These are phyloP conservation scores for Cymodocea nodosa DNA, from an alignment of 116 monocot species.

Conservation along the genomic window DNA sequence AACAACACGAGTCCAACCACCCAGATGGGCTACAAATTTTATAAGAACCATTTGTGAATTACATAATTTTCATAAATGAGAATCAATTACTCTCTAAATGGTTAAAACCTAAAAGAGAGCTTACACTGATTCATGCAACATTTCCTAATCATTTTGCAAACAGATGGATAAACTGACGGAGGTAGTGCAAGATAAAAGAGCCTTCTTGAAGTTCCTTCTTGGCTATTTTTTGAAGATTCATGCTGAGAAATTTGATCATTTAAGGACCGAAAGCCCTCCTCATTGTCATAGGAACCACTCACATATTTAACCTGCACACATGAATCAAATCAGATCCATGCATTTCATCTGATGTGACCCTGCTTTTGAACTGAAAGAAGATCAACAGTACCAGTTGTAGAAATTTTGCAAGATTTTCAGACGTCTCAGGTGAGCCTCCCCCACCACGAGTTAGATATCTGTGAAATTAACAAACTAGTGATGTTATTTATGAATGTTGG, in stretches of 20 bases:
- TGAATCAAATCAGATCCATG: neutral
- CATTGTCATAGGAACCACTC: slow-evolving; percentile 75
- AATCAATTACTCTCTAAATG: too few species aligned
- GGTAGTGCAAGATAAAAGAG: slow-evolving; percentile 95
- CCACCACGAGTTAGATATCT: slow-evolving; percentile 58
- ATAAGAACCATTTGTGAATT: neutral
- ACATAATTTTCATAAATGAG: neutral
- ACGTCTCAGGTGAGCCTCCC: slow-evolving; percentile 12
- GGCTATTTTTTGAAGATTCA: slow-evolving; percentile 53
- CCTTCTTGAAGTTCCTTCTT: slow-evolving; percentile 63
- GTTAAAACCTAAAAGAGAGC: neutral
- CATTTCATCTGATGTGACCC: neutral
- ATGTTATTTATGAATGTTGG: neutral
- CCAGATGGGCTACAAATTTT: slow-evolving; percentile 42
- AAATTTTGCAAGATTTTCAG: slow-evolving; percentile 44
- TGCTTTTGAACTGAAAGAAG: neutral
- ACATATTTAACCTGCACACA: slow-evolving; percentile 85
- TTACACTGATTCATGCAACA: slow-evolving; percentile 92
- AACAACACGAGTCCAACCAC: slow-evolving; percentile 87
- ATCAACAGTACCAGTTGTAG: slow-evolving; percentile 43
- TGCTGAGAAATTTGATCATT: slow-evolving; percentile 79
- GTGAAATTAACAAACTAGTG: slow-evolving; percentile 2
- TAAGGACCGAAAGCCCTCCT: slow-evolving; percentile 60
- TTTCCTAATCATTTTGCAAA: slow-evolving; percentile 78
- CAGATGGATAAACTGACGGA: slow-evolving; percentile 93